Evolutionary conservation across 345 rosid species (phyloP), one percentile per base, ranked within the genome.

Genomic region (Leavenworthia alabamica): DNA sequence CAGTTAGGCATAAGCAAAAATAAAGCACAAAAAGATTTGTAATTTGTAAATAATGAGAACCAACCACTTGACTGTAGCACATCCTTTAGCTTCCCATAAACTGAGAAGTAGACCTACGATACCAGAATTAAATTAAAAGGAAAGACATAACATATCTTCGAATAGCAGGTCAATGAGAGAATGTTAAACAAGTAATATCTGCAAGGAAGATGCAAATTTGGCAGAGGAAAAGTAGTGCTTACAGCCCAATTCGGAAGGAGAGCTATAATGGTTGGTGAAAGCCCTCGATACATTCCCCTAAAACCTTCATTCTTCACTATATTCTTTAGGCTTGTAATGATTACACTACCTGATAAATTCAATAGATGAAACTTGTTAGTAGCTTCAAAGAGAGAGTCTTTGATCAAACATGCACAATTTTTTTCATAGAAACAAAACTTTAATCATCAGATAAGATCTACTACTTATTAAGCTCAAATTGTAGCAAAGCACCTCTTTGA

Each of bases 221-320:
- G 56, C 12, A 53, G 66, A 41, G 13, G 14, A 14, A 17, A 54
- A 43, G 47, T 52, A 47, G 56, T 32, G 73, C 97, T 83, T 79
- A 93, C 99, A 35, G 97, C 94, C 99, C 99, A 93, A 55, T 86
- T 93, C 3, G 99, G 97, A 51, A 89, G 96, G 41, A 92, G 78
- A 36, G 99, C 99, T 59, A 89, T 36, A 51, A 92, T 78, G 15
- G 99, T 92, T 46, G 97, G 99, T 39, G 99, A 89, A 63, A 89
- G 96, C 29, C 98, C 98, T 28, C 91, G 90, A 57, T 92, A 92
- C 80, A 92, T 41, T 51, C 98, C 98, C 74, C 58, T 83, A 47
- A 83, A 45, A 27, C 98, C 96, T 72, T 89, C 95, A 33, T 74
- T 81, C 73, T 68, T 83, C 5, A 82, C 48, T 71, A 89, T 86